These are phyloP conservation scores for Sporothrix pallida DNA, from an alignment of 2,329 filamentous ascomycete genomes.

Conservation along the genomic window DNA sequence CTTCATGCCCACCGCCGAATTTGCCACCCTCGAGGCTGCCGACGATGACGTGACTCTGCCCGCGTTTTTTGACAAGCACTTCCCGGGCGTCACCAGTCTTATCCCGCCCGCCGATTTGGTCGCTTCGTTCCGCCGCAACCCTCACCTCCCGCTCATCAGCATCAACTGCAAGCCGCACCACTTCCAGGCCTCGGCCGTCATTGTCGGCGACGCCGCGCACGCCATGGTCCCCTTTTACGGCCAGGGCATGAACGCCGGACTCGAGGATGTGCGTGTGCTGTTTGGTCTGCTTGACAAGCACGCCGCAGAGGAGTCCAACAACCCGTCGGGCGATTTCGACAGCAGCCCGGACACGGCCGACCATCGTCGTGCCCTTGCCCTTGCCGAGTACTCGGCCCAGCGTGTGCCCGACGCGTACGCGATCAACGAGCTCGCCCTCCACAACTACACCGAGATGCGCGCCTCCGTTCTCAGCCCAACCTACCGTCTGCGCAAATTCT, in stretches of 20 bases:
- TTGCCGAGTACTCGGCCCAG: constrained; percentile 75
- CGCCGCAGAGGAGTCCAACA: constrained; percentile 44
- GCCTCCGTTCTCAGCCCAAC: constrained; percentile 76
- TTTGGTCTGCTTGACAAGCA: constrained; percentile 81
- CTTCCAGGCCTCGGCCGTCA: constrained; percentile 75
- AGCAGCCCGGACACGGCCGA: constrained; percentile 55
- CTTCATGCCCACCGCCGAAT: constrained; percentile 78
- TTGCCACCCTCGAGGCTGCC: constrained; percentile 67
- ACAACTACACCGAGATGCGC: constrained; percentile 95
- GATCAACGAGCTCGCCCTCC: constrained; percentile 88
- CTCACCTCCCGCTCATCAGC: constrained; percentile 89
- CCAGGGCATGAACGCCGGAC: constrained; percentile 95
- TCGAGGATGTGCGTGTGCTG: constrained; percentile 90
- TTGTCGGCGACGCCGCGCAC: constrained; percentile 92
- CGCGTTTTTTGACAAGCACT: constrained; percentile 79
- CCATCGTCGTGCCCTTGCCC: constrained; percentile 69
- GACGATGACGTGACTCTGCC: constrained; percentile 53
- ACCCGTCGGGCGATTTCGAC: constrained; percentile 50
- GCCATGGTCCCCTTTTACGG: constrained; percentile 99
- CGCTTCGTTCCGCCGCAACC: constrained; percentile 78
- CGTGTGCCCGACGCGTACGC: constrained; percentile 81
- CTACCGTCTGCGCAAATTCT: constrained; percentile 80
- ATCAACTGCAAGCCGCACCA: constrained; percentile 94
- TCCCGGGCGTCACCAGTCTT: constrained; percentile 80
- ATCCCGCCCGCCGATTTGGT: constrained; percentile 72